A percentile compares a stretch with the other conserved stretches of the same genome.
Evolutionary conservation across 139 green algal genomes (phyloP).

Genomic region (Micromonas commoda): DNA sequence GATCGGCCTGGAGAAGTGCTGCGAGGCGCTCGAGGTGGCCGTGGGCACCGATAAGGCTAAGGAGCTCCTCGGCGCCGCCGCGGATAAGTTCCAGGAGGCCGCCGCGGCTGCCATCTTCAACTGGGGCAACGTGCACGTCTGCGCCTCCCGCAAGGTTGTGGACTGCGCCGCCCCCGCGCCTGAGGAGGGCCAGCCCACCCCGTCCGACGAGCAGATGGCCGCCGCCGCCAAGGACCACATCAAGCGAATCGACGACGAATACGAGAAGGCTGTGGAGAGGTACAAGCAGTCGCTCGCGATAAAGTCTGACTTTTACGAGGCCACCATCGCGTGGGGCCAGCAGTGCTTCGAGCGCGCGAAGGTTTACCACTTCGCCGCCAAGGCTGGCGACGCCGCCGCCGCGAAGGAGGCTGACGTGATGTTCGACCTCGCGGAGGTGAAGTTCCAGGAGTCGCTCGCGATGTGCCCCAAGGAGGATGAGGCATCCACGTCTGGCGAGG

Average conservation of each 20-base stretch:
- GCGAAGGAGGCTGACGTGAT: slow-evolving; percentile 18
- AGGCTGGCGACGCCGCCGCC: not conserved
- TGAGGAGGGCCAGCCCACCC: not conserved
- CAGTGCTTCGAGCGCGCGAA: slow-evolving; percentile 29
- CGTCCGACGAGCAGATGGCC: slow-evolving; percentile 20
- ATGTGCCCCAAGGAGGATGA: slow-evolving; percentile 6
- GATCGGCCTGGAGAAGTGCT: slow-evolving; percentile 35
- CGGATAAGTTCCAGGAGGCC: slow-evolving; percentile 65
- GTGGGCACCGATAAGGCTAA: slow-evolving; percentile 50
- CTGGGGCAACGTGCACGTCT: slow-evolving; percentile 66
- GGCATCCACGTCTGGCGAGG: not conserved
- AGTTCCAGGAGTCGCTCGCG: slow-evolving; percentile 18
- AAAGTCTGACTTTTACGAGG: slow-evolving; percentile 60
- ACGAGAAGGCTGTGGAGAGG: slow-evolving; percentile 42
- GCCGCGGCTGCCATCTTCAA: slow-evolving; percentile 44
- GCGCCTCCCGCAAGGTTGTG: slow-evolving; percentile 5
- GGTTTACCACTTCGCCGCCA: not conserved
- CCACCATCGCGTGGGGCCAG: slow-evolving; percentile 40
- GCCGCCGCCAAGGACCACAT: slow-evolving; percentile 18
- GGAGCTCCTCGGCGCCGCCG: slow-evolving; percentile 66
- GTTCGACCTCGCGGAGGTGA: slow-evolving; percentile 17
- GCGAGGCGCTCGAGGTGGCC: slow-evolving; percentile 51
- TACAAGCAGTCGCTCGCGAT: slow-evolving; percentile 59
- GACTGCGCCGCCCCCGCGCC: not conserved
- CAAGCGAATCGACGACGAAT: slow-evolving; percentile 5